A percentile compares a stretch with the other conserved stretches of the same genome.
phyloP scores from a whole-genome alignment of 2,329 filamentous ascomycete species.

The Paradendryphiella salina region DNA sequence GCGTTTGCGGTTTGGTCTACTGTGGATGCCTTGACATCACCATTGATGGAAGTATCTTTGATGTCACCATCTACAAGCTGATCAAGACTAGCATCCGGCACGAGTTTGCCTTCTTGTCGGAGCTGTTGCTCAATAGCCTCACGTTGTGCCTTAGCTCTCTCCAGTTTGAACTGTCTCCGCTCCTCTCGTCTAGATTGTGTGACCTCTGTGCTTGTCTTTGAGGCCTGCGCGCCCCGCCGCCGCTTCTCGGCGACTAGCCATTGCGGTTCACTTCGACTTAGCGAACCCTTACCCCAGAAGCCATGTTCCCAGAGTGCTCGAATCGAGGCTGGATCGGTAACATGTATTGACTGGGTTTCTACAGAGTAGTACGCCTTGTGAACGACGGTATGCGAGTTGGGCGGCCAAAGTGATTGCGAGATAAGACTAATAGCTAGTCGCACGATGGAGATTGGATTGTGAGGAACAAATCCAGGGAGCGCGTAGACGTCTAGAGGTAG shows the following conservation, averaged over 20 bases:
- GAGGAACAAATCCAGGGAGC: slow-evolving; percentile 84
- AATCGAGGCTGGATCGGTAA: slow-evolving; percentile 75
- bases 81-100: slow-evolving; percentile 28
- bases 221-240: slow-evolving; percentile 64
- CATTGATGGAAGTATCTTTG: slow-evolving; percentile 22
- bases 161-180: slow-evolving; percentile 82
- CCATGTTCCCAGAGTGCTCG: slow-evolving; percentile 92
- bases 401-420: slow-evolving; percentile 68
- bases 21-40: slow-evolving; percentile 19
- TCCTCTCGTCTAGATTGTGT: slow-evolving; percentile 78
- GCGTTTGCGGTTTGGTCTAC: slow-evolving; percentile 16
- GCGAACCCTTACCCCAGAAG: slow-evolving; percentile 91
- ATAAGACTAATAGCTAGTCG: slow-evolving; percentile 78
- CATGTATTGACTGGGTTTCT: slow-evolving; percentile 78
- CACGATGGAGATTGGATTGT: slow-evolving; percentile 86
- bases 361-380: slow-evolving; percentile 80
- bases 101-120: slow-evolving; percentile 55
- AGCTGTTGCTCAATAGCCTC: slow-evolving; percentile 78
- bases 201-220: slow-evolving; percentile 77
- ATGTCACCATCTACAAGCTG: slow-evolving; percentile 38
- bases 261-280: slow-evolving; percentile 92
- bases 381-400: slow-evolving; percentile 65
- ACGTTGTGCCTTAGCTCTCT: slow-evolving; percentile 84
- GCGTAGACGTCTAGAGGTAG: slow-evolving; percentile 81
- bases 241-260: slow-evolving; percentile 86